These are phyloP conservation scores for Phaffomyces opuntiae DNA, from an alignment of 805 yeast genomes.

Conservation along the genomic window DNA sequence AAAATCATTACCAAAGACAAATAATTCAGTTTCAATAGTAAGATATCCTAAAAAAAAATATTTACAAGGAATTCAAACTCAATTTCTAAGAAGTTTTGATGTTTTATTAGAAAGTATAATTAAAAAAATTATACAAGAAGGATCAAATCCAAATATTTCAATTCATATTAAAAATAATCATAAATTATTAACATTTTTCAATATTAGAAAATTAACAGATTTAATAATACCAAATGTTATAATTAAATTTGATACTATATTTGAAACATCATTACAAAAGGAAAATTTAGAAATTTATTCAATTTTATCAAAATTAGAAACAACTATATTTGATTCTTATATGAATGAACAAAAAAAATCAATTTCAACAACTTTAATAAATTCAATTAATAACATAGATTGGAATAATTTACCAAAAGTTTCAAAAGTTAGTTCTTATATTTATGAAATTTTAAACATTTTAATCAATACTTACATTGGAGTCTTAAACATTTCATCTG, in stretches of 20 bases:
- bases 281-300: constrained; percentile 38
- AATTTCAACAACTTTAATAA: constrained; percentile 31
- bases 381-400: constrained; percentile 33
- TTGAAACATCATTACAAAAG: constrained; percentile 38
- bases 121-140: constrained; percentile 34
- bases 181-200: constrained; percentile 45
- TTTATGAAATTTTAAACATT: constrained; percentile 42
- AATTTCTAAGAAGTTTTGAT: constrained; percentile 38
- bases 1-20: constrained; percentile 27
- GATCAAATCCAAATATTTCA: constrained; percentile 16
- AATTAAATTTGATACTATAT: constrained; percentile 42
- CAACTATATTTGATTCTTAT: constrained; percentile 46
- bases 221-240: constrained; percentile 42
- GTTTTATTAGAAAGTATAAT: constrained; percentile 36
- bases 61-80: constrained; percentile 33
- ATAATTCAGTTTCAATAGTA: constrained; percentile 28
- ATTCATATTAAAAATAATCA: constrained; percentile 33
- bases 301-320: constrained; percentile 41
- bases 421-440: constrained; percentile 36
- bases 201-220: constrained; percentile 41
- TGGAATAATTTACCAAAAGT: constrained; percentile 33
- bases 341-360: constrained; percentile 39
- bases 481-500: constrained; percentile 41
- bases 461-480: constrained; percentile 46
- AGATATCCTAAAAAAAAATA: constrained; percentile 29